phyloP scores from a whole-genome alignment of 371 early-diverging fungal species.

The Smittium culicis region DNA sequence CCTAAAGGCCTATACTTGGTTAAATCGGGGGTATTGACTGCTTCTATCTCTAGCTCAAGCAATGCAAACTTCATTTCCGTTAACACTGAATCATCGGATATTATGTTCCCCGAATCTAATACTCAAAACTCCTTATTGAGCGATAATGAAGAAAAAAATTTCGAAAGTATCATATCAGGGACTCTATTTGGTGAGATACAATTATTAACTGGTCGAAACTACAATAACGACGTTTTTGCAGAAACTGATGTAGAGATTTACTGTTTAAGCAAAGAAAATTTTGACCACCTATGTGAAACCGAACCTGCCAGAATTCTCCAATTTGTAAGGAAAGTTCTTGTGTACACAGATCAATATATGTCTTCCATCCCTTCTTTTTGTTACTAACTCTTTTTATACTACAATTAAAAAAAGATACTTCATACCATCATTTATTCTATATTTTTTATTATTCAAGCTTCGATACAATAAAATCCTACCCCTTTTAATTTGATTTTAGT shows the following conservation, averaged over 20 bases:
- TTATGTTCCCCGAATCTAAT: neutral
- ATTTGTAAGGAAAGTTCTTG: constrained; percentile 39
- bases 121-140: neutral
- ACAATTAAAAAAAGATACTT: neutral
- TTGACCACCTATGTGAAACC: constrained; percentile 39
- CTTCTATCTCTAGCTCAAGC: neutral
- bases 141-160: constrained; percentile 11
- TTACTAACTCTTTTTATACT: neutral
- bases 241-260: constrained; percentile 52
- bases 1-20: constrained; percentile 5
- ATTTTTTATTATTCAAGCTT: no score
- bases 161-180: constrained; percentile 60
- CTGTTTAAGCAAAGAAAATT: constrained; percentile 41
- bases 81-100: neutral
- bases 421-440: no score
- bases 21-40: constrained; percentile 2
- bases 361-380: constrained; percentile 36
- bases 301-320: constrained; percentile 38
- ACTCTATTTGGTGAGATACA: constrained; percentile 65
- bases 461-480: no score
- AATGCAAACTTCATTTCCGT: neutral
- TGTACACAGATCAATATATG: constrained; percentile 43
- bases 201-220: constrained; percentile 40
- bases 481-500: no score
- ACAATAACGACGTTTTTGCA: constrained; percentile 44